Evolutionary conservation across 306 rosid genomes (phyloP), one percentile per base, ranked within the genome.

Genomic region (Quercus alba): DNA sequence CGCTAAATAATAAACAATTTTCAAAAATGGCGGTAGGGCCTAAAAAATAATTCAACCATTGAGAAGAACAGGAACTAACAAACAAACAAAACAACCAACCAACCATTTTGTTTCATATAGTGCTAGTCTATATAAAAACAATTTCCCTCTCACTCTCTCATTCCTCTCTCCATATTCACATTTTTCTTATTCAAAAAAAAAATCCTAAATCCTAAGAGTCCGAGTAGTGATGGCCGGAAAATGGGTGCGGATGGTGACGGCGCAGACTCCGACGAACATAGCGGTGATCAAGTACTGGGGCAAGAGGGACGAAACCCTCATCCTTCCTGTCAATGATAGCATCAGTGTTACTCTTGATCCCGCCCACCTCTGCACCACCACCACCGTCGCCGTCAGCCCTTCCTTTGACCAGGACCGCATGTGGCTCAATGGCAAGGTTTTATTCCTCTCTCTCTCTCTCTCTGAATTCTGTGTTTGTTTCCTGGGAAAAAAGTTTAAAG

Each of bases 211-310:
- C 13, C n/a, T 28, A 11, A 31, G 70, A 66, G 63, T 25, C 85
- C 88, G 96, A 92, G 87, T 82, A 81, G 78, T 38, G 87, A 86
- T 46, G 75, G 78, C 87, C 38, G 87, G 78, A 80, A 90, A 85
- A 70, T 93, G 98, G 99, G 88, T 95, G 70, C 67, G 88, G 70
- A 82, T 89, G 94, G 92, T 83, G 68, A 93, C 99, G 4, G 99
- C 99, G 0, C 98, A 94, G 78, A 93, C 99, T 12, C 99, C 99
- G 1, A 95, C 98, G 15, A 95, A 95, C 88, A 95, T 95, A 73
- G 98, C 99, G 18, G 99, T 95, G 30, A 95, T 95, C 71, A 95
- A 95, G 85, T 95, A 95, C 80, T 95, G 99, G 99, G 99, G 99
- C 0, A 95, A 95, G 86, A 87, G 99, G 55, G 98, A 95, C 67